phyloP scores from a whole-genome alignment of 345 rosid species.

The Brassica juncea region DNA sequence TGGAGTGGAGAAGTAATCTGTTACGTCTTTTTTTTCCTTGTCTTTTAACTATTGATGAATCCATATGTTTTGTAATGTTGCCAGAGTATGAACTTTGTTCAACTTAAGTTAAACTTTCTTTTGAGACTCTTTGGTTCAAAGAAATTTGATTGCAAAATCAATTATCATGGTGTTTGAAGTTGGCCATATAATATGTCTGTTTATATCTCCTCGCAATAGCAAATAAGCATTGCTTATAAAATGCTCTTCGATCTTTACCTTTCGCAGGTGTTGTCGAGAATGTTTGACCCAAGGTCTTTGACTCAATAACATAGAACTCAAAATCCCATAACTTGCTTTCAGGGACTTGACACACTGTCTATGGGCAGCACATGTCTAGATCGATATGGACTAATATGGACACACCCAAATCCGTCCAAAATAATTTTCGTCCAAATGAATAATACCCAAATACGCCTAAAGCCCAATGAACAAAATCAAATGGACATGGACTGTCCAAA shows the following conservation, averaged over 20 bases:
- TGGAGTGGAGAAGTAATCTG: constrained; percentile 18
- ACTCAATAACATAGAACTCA: background rate
- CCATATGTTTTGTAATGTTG: constrained; percentile 30
- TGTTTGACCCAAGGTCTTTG: background rate
- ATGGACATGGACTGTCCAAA: no score
- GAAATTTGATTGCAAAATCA: background rate
- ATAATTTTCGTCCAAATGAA: no score
- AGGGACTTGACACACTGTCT: no score
- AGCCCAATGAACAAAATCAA: no score
- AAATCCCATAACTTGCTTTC: background rate
- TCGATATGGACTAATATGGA: no score
- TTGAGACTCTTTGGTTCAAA: background rate
- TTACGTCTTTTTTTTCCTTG: background rate
- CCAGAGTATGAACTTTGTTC: constrained; percentile 22
- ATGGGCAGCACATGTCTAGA: no score
- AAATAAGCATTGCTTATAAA: background rate
- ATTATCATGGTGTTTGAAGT: background rate
- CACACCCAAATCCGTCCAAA: no score
- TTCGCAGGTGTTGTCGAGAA: background rate
- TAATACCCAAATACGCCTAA: no score
- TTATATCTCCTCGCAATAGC: background rate
- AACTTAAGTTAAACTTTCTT: background rate
- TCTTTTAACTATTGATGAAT: constrained; percentile 6
- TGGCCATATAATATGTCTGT: background rate
- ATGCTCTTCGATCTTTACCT: background rate